Conservation (phyloP, 768 basidiomycete species). For the Lactarius quietus region DNA sequence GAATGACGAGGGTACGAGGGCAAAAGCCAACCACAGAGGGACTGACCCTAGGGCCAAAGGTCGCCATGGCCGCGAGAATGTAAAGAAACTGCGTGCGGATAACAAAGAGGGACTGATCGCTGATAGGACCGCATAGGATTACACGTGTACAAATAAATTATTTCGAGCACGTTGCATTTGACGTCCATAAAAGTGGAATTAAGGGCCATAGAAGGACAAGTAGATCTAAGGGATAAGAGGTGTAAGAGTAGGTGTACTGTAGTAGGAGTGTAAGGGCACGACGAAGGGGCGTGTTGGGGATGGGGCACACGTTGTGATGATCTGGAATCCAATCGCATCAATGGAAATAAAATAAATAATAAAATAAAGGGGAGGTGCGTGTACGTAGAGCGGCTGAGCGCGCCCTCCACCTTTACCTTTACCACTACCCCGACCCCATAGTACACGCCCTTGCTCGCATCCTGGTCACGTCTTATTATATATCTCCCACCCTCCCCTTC, state of each 20-base stretch:
- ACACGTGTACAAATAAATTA: slow-evolving; percentile 13
- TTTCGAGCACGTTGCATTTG: slow-evolving; percentile 14
- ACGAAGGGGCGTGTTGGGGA: slow-evolving; percentile 17
- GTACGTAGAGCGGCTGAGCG: not conserved
- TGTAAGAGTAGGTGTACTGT: not conserved
- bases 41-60: slow-evolving; percentile 1
- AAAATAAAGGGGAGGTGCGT: no score
- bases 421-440: slow-evolving; percentile 44
- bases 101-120: slow-evolving; percentile 18
- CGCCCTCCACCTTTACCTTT: slow-evolving; percentile 49
- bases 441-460: slow-evolving; percentile 23
- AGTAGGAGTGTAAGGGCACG: slow-evolving; percentile 10
- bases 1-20: not conserved
- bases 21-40: not conserved
- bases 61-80: not conserved
- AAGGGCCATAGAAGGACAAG: not conserved
- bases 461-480: slow-evolving; percentile 19
- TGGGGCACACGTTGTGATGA: slow-evolving; percentile 64
- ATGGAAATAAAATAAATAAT: not conserved
- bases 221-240: not conserved
- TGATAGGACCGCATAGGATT: slow-evolving; percentile 8
- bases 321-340: slow-evolving; percentile 1
- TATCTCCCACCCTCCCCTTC: slow-evolving; percentile 6
- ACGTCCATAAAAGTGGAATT: slow-evolving; percentile 1
- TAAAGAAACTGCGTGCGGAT: slow-evolving; percentile 9